Evolutionary conservation across 306 rosid species (phyloP).

Genomic region (Citrullus mucosospermus): DNA sequence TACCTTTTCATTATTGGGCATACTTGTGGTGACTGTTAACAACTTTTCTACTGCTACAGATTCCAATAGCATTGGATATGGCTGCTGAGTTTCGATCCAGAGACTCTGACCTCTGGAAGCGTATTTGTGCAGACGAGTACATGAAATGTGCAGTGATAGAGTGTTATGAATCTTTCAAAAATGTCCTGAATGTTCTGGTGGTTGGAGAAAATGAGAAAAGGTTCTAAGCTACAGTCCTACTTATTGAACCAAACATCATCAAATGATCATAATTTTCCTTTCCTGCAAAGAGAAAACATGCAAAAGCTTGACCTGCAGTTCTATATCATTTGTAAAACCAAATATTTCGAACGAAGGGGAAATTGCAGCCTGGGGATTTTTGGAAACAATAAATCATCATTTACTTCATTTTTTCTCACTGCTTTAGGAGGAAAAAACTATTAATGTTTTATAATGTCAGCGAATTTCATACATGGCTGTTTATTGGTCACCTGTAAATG

Average conservation of each 20-base stretch:
- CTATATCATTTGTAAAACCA: constrained; percentile 9
- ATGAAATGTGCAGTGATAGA: constrained; percentile 92
- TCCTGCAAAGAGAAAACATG: not conserved
- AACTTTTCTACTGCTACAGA: constrained; percentile 35
- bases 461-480: too few relatives aligned
- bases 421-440: too few relatives aligned
- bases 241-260: not conserved
- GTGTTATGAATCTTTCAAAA: constrained; percentile 76
- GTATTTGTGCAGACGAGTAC: constrained; percentile 83
- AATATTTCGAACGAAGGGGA: not conserved
- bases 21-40: constrained; percentile 19
- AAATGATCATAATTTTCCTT: not conserved
- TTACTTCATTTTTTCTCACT: too few relatives aligned
- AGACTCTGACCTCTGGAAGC: constrained; percentile 91
- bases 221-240: constrained; percentile 23
- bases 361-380: too few relatives aligned
- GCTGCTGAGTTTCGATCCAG: constrained; percentile 77
- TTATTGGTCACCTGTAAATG: too few relatives aligned
- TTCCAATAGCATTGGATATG: constrained; percentile 90
- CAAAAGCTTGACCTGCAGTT: not conserved
- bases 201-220: constrained; percentile 86
- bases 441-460: too few relatives aligned
- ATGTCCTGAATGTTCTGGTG: constrained; percentile 47
- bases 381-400: too few relatives aligned
- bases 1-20: constrained; percentile 2